These are phyloP conservation scores for Pilasporangium apinafurcum DNA, from an alignment of 352 stramenopile species.

Conservation along the genomic window DNA sequence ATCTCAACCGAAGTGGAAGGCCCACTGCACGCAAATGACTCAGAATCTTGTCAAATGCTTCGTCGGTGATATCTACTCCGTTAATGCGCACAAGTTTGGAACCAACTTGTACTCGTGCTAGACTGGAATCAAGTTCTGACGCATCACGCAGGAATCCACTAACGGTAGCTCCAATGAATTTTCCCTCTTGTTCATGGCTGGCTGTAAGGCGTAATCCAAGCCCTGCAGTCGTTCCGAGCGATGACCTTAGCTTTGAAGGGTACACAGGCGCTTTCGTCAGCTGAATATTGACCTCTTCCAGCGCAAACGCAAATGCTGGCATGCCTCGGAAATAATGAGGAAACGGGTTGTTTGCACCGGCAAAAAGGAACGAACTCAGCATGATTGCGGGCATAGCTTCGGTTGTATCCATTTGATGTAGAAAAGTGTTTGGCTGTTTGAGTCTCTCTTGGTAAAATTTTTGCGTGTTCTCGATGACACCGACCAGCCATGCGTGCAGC, in stretches of 20 bases:
- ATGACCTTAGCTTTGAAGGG: slow-evolving; percentile 65
- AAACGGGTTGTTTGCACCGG: slow-evolving; percentile 68
- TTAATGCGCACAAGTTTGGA: slow-evolving; percentile 70
- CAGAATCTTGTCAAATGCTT: slow-evolving; percentile 60
- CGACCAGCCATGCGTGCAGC: slow-evolving; percentile 58
- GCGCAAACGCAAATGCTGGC: slow-evolving; percentile 62
- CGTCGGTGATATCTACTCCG: slow-evolving; percentile 46
- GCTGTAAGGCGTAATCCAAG: slow-evolving; percentile 55
- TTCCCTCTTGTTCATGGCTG: slow-evolving; percentile 49
- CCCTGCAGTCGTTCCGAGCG: slow-evolving; percentile 37
- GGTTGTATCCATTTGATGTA: slow-evolving; percentile 20
- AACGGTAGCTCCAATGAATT: slow-evolving; percentile 62
- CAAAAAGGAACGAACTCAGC: slow-evolving; percentile 62
- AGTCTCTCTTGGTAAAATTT: slow-evolving; percentile 29
- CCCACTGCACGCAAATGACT: slow-evolving; percentile 33
- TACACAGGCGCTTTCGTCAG: slow-evolving; percentile 43
- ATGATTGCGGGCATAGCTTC: slow-evolving; percentile 46
- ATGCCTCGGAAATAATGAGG: slow-evolving; percentile 59
- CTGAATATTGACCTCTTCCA: slow-evolving; percentile 67
- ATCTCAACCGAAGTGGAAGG: slow-evolving; percentile 55
- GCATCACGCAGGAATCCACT: slow-evolving; percentile 58
- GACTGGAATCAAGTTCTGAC: slow-evolving; percentile 44
- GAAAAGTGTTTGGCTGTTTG: slow-evolving; percentile 7
- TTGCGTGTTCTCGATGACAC: slow-evolving; percentile 69
- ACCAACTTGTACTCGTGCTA: slow-evolving; percentile 54